Evolutionary conservation across 257 asterid genomes (phyloP), one percentile per base, ranked within the genome.

Genomic region (Solanum pinnatisectum): DNA sequence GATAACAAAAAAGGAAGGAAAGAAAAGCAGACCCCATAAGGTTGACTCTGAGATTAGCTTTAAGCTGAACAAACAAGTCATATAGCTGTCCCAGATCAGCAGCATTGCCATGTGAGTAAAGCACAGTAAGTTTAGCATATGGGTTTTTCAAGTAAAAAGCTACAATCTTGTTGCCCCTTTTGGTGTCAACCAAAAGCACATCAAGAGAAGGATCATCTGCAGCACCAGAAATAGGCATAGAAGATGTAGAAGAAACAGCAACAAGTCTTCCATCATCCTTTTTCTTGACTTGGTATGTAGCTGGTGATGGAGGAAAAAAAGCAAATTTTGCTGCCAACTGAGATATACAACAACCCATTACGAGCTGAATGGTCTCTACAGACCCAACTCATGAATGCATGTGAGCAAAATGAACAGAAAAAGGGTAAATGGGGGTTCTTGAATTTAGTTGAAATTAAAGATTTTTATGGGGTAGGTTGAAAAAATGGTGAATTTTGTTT

Each of bases 11-110:
- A 65, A 36, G 86, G 74, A 87, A 36, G 49, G 84, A n/a, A 40
- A 83, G 88, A 49, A 79, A 40, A 83, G 67, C 92, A 88, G 88
- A 96, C 99, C 99, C 99, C 89, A 96, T 92, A 84, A 96, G 96
- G 92, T 96, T 96, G 92, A 96, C 98, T 90, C 98, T 93, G 82
- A 96, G 98, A 94, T 96, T 96, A 79, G 98, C 96, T 90, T 94
- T 95, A 91, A 96, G 99, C 92, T 96, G 99, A 35, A 95, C 92
- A 93, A 96, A 96, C 90, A 96, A 96, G 90, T 96, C 99, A 91
- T 94, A 96, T 85, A 96, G 98, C 90, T 96, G 99, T 84, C 99
- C 99, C 89, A 96, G 96, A 95, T 96, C 99, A 93, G 99, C 98
- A 22, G 99, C 99, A 94, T 96, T 96, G 68, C 99, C 99, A 90